A percentile compares a stretch with the other conserved stretches of the same genome.
Evolutionary conservation across 2,329 filamentous ascomycete species (phyloP).

Genomic region (Ophiosphaerella korrae): DNA sequence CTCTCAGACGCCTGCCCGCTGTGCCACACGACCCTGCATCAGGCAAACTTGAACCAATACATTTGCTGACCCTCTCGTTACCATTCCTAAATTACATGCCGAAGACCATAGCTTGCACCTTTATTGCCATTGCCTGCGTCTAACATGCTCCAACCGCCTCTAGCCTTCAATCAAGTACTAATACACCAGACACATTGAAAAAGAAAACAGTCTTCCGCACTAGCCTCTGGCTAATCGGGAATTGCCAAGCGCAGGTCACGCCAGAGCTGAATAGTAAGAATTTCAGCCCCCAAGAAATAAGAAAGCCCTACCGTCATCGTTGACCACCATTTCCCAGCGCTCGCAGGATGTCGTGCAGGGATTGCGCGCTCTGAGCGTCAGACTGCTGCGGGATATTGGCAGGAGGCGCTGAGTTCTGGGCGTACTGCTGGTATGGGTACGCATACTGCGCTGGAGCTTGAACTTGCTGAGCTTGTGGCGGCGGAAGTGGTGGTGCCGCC

Average conservation of each 20-base stretch:
- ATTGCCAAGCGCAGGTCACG: neutral
- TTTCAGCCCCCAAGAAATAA: no score
- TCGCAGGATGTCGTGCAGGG: constrained; percentile 40
- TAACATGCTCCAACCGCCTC: neutral
- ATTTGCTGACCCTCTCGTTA: neutral
- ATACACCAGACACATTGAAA: neutral
- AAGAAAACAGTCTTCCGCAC: neutral
- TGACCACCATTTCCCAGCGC: constrained; percentile 27
- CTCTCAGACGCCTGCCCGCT: constrained; percentile 13
- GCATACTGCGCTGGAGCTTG: constrained; percentile 27
- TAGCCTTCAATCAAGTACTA: neutral
- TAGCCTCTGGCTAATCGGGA: neutral
- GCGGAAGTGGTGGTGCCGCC: constrained; percentile 18
- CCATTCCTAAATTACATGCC: neutral
- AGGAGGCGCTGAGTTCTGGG: constrained; percentile 24
- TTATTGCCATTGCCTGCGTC: no score
- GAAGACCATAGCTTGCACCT: no score
- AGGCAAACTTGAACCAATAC: no score
- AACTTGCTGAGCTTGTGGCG: constrained; percentile 17
- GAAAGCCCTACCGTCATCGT: neutral
- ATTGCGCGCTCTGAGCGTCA: constrained; percentile 29
- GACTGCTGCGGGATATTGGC: constrained; percentile 22
- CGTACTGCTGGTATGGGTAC: constrained; percentile 33
- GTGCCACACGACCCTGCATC: neutral
- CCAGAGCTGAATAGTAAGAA: no score